phyloP scores from a whole-genome alignment of 805 yeast species.

The Wickerhamiella hasegawae region DNA sequence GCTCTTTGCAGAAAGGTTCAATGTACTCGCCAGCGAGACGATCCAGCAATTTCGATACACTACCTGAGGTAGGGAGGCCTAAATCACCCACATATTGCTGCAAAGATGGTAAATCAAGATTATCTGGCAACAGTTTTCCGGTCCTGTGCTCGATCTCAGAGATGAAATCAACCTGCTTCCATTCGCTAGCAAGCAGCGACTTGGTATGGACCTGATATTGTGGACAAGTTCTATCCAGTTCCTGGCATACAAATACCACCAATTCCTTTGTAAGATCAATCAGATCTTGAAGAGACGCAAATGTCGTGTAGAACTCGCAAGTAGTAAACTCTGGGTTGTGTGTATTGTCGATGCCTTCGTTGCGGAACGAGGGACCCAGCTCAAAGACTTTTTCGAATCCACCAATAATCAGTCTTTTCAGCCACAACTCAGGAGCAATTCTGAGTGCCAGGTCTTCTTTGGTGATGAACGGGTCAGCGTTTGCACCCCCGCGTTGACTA shows the following conservation, averaged over 20 bases:
- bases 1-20: slow-evolving; percentile 48
- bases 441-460: slow-evolving; percentile 39
- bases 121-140: slow-evolving; percentile 33
- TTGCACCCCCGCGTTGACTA: slow-evolving; percentile 65
- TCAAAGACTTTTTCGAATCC: slow-evolving; percentile 84
- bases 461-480: slow-evolving; percentile 76
- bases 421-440: slow-evolving; percentile 93
- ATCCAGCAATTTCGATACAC: slow-evolving; percentile 47
- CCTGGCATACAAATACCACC: slow-evolving; percentile 27
- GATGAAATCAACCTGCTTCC: slow-evolving; percentile 45
- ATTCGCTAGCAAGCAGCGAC: slow-evolving; percentile 10
- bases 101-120: slow-evolving; percentile 24
- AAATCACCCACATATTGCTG: slow-evolving; percentile 18
- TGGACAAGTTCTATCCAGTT: slow-evolving; percentile 9
- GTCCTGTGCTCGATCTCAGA: slow-evolving; percentile 42
- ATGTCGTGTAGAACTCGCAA: slow-evolving; percentile 76
- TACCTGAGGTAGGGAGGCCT: slow-evolving; percentile 17
- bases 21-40: slow-evolving; percentile 41
- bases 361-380: slow-evolving; percentile 69
- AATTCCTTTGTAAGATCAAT: slow-evolving; percentile 48
- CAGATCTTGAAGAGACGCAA: slow-evolving; percentile 47
- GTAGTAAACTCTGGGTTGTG: slow-evolving; percentile 92
- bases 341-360: slow-evolving; percentile 83
- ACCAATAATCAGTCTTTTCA: slow-evolving; percentile 62
- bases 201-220: slow-evolving; percentile 5